Evolutionary conservation across 148 eudicot genomes (phyloP).

Genomic region (Rhododendron mucronatum): DNA sequence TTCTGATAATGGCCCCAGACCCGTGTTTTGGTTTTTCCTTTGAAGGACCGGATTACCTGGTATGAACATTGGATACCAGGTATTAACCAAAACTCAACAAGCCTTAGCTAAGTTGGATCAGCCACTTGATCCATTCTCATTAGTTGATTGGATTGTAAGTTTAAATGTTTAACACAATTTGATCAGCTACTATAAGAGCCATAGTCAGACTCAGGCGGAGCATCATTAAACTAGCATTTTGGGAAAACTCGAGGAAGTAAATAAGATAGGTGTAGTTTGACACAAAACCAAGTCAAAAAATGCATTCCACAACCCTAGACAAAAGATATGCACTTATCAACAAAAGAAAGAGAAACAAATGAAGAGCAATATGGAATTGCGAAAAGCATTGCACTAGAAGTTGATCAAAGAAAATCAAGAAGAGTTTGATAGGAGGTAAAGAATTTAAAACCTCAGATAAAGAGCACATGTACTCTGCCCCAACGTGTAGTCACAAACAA

Average conservation of each 20-base stretch:
- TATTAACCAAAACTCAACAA: neutral
- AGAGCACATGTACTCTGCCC: slow-evolving; percentile 77
- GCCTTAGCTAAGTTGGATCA: neutral
- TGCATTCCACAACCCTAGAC: neutral
- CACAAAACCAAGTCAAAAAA: neutral
- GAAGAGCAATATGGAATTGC: neutral
- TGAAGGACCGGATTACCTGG: neutral
- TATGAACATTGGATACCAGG: neutral
- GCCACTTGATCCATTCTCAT: neutral
- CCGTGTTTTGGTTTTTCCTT: neutral
- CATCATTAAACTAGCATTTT: neutral
- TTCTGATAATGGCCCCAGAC: neutral
- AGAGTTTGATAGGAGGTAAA: neutral
- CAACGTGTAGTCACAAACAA: slow-evolving; percentile 62
- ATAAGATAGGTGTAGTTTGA: neutral
- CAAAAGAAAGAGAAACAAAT: neutral
- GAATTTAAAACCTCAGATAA: slow-evolving; percentile 55
- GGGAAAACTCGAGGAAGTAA: neutral
- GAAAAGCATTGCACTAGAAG: neutral
- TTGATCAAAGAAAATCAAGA: neutral
- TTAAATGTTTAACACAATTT: neutral
- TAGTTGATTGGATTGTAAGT: neutral
- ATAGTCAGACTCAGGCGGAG: neutral
- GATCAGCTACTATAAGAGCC: neutral
- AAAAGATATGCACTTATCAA: neutral